Evolutionary conservation across 2,329 filamentous ascomycete genomes (phyloP).

Genomic region (Penicillium crustosum): DNA sequence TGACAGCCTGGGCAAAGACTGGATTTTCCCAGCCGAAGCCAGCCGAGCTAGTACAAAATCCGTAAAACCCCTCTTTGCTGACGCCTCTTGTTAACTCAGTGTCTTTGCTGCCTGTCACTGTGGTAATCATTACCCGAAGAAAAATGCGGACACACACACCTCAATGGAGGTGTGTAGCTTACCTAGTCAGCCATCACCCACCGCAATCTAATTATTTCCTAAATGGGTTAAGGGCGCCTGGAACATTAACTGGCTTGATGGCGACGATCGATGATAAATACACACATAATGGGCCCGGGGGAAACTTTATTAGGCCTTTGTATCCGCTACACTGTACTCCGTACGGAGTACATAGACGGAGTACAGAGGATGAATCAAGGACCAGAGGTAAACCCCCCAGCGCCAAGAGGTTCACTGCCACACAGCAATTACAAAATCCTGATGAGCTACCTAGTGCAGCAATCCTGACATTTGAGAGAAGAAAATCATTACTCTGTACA

Average conservation of each 20-base stretch:
- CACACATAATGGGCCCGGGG: neutral
- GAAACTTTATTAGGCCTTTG: conserved; percentile 15
- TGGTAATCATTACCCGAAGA: conserved; percentile 12
- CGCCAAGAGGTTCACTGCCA: conserved; percentile 1
- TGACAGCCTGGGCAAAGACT: neutral
- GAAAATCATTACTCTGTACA: neutral
- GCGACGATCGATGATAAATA: conserved; percentile 13
- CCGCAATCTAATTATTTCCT: neutral
- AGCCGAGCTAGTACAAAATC: neutral
- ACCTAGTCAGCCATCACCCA: neutral
- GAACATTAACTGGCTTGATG: conserved; percentile 7
- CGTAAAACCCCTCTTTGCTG: neutral
- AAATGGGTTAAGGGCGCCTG: neutral
- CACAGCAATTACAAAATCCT: neutral
- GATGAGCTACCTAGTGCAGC: neutral
- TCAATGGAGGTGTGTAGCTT: conserved; percentile 1
- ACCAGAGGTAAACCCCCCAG: neutral
- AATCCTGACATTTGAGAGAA: neutral
- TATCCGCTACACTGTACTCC: neutral
- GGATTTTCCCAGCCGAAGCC: neutral
- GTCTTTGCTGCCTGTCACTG: conserved; percentile 1
- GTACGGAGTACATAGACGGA: neutral
- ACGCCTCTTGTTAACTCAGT: neutral
- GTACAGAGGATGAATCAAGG: conserved; percentile 2
- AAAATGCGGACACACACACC: conserved; percentile 8